Evolutionary conservation across 2,329 filamentous ascomycete genomes (phyloP).

Genomic region (Aspergillus luchuensis): DNA sequence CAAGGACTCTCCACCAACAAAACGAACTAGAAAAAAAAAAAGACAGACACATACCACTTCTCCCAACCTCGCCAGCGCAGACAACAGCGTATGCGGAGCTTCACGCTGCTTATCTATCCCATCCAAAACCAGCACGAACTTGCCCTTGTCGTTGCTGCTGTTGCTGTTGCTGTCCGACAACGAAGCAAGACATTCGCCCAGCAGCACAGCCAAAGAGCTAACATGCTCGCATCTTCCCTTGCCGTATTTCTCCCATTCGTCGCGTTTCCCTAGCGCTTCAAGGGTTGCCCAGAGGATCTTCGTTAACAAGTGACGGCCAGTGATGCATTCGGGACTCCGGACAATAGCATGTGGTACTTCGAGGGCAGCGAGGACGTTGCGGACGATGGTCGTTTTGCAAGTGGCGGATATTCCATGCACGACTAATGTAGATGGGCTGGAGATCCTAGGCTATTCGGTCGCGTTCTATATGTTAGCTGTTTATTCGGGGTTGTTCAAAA

Average conservation of each 20-base stretch:
- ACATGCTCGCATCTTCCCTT: conserved; percentile 75
- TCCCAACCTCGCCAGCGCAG: conserved; percentile 77
- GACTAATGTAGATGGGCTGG: conserved; percentile 72
- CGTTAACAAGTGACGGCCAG: conserved; percentile 47
- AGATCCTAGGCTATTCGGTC: conserved; percentile 45
- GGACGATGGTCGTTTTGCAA: conserved; percentile 75
- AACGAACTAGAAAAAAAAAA: neutral
- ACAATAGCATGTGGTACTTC: conserved; percentile 49
- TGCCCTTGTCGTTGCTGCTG: conserved; percentile 42
- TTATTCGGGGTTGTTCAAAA: neutral
- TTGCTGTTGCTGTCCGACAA: conserved; percentile 26
- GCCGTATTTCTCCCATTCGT: conserved; percentile 48
- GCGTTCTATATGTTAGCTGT: conserved; percentile 1
- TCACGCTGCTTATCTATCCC: conserved; percentile 84
- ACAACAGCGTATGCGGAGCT: conserved; percentile 73
- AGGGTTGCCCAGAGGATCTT: conserved; percentile 48
- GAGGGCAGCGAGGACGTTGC: conserved; percentile 64
- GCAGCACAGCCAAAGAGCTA: conserved; percentile 71
- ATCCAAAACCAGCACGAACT: conserved; percentile 84
- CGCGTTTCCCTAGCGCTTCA: conserved; percentile 36
- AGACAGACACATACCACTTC: conserved; percentile 65
- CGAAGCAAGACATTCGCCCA: conserved; percentile 52
- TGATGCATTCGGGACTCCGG: conserved; percentile 49
- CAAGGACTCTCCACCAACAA: neutral
- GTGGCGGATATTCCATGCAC: conserved; percentile 84